Base-by-base conservation (phyloP, 139 green algal genomes). In the Tetradesmus obliquus region DNA sequence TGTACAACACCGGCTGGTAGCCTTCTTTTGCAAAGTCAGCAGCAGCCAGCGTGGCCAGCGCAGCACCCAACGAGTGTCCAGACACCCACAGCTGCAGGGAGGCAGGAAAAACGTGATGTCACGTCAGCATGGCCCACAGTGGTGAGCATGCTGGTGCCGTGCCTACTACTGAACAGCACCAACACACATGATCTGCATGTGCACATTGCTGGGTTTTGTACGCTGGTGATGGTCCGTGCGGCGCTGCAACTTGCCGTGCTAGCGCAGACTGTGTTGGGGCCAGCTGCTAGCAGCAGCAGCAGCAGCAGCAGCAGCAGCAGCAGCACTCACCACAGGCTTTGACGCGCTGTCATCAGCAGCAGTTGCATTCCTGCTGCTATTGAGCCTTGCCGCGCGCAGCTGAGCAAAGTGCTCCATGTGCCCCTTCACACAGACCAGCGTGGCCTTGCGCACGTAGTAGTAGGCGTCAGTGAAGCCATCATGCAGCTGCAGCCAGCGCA, bases 41-140 rank as follows among this genome's bases (percentile, higher is more conserved):
- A 19, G 89, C 89, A 45, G 69, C 69, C 6, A 93, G n/a, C 8
- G 90, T 91, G 32, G 90, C 90, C 55, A 93, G 60, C 20, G 90
- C 90, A 19, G 80, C 90, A 1, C 90, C 90, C 3, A 93, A 69
- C 20, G 79, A 89, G 72, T 93, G 90, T 24, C 90, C 90, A 9
- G 62, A 62, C 55, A 91, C 57, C 71, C 66, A 84, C 22, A 93
- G 53, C 81, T 80, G 72, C 72, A 80, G 15, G 60, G 0, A 72
- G 60, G 10, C 10, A 72, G 10, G 10, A 72, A 72, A 45, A 45
- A 45, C 32, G 32, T 45, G 32, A 45, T 45, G 32, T 45, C 32
- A 45, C 0, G 32, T 45, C 32, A 45, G 32, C 32, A 45, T 1
- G 0, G 32, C 0, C 0, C 32, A 45, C 32, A 45, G 32, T 45